Evolutionary conservation across 805 yeast species (phyloP), one percentile per base, ranked within the genome.

Genomic region (Nakazawaea populi): DNA sequence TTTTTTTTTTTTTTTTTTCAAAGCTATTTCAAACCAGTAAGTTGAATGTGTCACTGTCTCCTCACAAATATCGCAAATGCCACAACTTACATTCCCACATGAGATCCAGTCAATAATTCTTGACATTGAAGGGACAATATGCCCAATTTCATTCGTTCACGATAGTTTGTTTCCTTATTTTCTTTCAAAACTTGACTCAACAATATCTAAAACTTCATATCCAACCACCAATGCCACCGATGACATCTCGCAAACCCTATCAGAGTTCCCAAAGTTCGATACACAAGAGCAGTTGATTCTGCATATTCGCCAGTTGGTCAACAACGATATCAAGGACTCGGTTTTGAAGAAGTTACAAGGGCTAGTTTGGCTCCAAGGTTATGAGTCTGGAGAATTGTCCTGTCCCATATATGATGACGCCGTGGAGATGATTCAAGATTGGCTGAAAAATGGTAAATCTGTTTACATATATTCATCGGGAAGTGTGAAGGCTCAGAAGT

Each of bases 71-170:
- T 6, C 8, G 5, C 14, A 31, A 10, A 43, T 43, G 46, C 46
- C 48, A 36, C 48, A 46, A 46, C 28, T 46, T 9, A 40, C 6
- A 10, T 47, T 47, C 46, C 37, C 43, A 39, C 24, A 46, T 10
- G 14, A 29, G 37, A 46, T 46, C 37, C 11, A 51, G 31, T 66
- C 74, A 1, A 60, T 79, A 8, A 64, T 86, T 2, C 72, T 90
- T 5, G 96, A 89, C 57, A 89, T 89, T 36, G 98, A 91, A 63
- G 98, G 98, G 14, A 91, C 97, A 0, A 82, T 91, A 32, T 91
- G 97, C 61, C 91, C 97, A 3, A 90, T 91, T 24, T 76, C 91
- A 1, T 91, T 91, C 61, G 98, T 91, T 41, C 86, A 87, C 58
- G 90, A 87, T 31, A 73, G 70, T 2, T 68, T 91, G 35, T 85